Evolutionary conservation across 768 basidiomycete species (phyloP).

Genomic region (Chalciporus piperatus): DNA sequence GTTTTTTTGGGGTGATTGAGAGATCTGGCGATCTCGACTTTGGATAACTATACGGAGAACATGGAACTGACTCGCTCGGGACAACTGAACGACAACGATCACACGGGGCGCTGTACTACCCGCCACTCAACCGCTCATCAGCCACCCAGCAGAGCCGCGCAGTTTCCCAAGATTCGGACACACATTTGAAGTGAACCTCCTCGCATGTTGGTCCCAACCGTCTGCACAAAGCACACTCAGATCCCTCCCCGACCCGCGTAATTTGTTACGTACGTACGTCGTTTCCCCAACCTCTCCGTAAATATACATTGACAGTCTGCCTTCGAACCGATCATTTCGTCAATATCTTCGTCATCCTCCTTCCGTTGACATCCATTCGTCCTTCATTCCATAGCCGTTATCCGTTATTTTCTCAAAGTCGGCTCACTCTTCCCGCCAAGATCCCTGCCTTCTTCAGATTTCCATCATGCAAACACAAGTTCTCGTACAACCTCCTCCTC

Average conservation of each 20-base stretch:
- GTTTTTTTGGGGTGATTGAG: neutral
- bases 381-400: conserved; percentile 16
- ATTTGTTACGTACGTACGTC: conserved; percentile 23
- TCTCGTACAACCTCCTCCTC: conserved; percentile 27
- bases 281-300: conserved; percentile 22
- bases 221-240: conserved; percentile 4
- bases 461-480: conserved; percentile 26
- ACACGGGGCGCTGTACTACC: too few relatives aligned
- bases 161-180: neutral
- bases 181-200: too few relatives aligned
- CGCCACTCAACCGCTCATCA: conserved; percentile 4
- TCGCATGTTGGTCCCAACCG: neutral
- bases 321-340: conserved; percentile 28
- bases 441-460: conserved; percentile 6
- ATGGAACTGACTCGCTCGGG: neutral
- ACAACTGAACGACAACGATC: too few relatives aligned
- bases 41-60: neutral
- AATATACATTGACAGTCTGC: conserved; percentile 28
- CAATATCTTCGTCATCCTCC: conserved; percentile 16
- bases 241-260: conserved; percentile 7
- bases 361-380: conserved; percentile 13
- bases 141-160: conserved; percentile 4
- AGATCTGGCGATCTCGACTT: conserved; percentile 15
- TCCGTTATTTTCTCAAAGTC: conserved; percentile 17
- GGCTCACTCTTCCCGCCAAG: conserved; percentile 13